phyloP scores from a whole-genome alignment of 2,329 filamentous ascomycete species.

The Penicillium sp. region DNA sequence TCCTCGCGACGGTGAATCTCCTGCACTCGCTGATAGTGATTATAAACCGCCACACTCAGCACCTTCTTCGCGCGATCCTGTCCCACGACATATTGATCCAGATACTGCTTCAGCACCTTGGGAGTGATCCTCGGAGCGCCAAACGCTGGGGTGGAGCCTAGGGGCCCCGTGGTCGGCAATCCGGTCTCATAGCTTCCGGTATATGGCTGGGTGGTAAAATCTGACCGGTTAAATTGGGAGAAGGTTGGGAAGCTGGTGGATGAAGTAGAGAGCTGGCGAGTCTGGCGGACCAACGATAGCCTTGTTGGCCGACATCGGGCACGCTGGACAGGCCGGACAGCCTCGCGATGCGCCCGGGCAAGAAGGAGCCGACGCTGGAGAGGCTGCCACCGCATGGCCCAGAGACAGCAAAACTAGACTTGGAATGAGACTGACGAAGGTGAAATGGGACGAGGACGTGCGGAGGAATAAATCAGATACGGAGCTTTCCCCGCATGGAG shows the following conservation, averaged over 20 bases:
- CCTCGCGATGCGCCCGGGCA: conserved; percentile 24
- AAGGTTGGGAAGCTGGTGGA: conserved; percentile 43
- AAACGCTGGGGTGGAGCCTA: conserved; percentile 60
- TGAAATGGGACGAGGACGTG: neutral
- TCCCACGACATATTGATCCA: conserved; percentile 95
- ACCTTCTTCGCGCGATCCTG: conserved; percentile 92
- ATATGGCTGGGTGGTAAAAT: conserved; percentile 65
- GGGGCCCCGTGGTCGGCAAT: conserved; percentile 63
- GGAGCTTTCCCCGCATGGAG: conserved; percentile 29
- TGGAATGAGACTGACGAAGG: neutral
- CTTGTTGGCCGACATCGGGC: conserved; percentile 27
- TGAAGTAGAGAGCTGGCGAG: conserved; percentile 30
- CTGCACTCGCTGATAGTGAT: conserved; percentile 89
- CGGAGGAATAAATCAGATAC: conserved; percentile 23
- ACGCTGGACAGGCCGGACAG: conserved; percentile 26
- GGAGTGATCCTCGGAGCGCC: conserved; percentile 63
- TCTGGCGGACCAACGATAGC: conserved; percentile 7
- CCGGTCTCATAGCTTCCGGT: conserved; percentile 65
- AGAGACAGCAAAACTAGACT: neutral
- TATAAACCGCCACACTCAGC: conserved; percentile 89
- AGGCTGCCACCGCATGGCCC: conserved; percentile 37
- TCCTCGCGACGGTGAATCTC: conserved; percentile 73
- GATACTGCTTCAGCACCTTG: conserved; percentile 75
- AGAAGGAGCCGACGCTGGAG: conserved; percentile 28
- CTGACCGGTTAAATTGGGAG: conserved; percentile 60